Conservation (phyloP, 495 filamentous ascomycete genomes). For the Penicillium canescens region DNA sequence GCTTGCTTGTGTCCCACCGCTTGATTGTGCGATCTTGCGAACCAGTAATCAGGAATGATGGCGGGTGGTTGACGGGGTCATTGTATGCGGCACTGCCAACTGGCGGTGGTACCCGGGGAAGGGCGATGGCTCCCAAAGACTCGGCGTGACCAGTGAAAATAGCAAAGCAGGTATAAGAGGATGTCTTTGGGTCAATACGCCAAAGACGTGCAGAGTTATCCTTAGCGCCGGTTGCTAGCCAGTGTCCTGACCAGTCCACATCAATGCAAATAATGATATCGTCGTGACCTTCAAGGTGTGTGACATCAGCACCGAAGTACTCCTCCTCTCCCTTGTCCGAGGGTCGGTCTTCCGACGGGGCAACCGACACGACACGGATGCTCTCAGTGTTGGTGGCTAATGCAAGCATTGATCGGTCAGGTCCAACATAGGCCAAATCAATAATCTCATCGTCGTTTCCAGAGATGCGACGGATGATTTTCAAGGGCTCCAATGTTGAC, state of each 20-base stretch:
- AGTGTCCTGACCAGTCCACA: constrained; percentile 93
- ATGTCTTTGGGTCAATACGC: constrained; percentile 75
- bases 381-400: constrained; percentile 95
- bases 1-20: constrained; percentile 71
- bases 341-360: constrained; percentile 37
- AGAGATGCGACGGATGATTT: constrained; percentile 71
- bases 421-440: constrained; percentile 81
- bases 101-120: constrained; percentile 68
- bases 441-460: constrained; percentile 98
- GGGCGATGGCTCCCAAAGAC: constrained; percentile 86
- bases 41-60: constrained; percentile 81
- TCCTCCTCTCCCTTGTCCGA: constrained; percentile 36
- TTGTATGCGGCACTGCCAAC: constrained; percentile 61
- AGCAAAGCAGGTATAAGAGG: constrained; percentile 75
- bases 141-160: constrained; percentile 90
- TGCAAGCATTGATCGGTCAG: constrained; percentile 77
- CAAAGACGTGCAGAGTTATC: constrained; percentile 94
- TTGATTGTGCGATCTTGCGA: constrained; percentile 96
- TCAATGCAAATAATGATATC: constrained; percentile 96
- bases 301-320: constrained; percentile 88
- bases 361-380: constrained; percentile 77
- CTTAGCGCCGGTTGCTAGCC: constrained; percentile 94
- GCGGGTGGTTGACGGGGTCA: constrained; percentile 75
- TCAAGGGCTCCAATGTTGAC: constrained; percentile 45
- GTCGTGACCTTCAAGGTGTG: constrained; percentile 80